Percentiles rank a stretch among this genome's conserved stretches.
These are phyloP conservation scores for Musa schizocarpa DNA, from an alignment of 176 grass and related monocot species.

Conservation along the genomic window DNA sequence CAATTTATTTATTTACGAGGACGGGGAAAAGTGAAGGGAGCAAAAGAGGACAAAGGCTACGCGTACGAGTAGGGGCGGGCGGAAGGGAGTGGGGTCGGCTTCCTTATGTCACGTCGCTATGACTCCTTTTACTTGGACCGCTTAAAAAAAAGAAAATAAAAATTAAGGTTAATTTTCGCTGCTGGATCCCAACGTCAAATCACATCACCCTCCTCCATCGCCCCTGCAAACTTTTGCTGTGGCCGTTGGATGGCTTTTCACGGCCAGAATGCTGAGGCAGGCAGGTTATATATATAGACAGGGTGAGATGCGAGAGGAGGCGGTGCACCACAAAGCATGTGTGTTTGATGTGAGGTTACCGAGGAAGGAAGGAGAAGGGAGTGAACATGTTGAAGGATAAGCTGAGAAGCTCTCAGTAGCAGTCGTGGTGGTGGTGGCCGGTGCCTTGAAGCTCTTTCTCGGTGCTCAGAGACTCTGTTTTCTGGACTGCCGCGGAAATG, in stretches of 20 bases:
- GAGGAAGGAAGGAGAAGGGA: not conserved
- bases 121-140: not conserved
- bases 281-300: not conserved
- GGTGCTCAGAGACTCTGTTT: not conserved
- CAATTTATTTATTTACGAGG: too few relatives aligned
- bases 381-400: too few relatives aligned
- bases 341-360: not conserved
- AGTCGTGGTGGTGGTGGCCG: too few relatives aligned
- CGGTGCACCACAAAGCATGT: not conserved
- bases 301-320: not conserved
- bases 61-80: not conserved
- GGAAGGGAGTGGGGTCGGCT: not conserved
- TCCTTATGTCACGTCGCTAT: constrained; percentile 20
- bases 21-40: too few relatives aligned
- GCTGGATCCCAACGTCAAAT: constrained; percentile 10
- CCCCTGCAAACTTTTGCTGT: not conserved
- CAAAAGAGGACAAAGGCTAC: not conserved
- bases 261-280: not conserved
- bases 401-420: too few relatives aligned
- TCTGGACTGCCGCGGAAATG: constrained; percentile 47
- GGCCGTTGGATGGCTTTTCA: constrained; percentile 29
- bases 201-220: not conserved
- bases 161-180: not conserved
- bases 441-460: not conserved
- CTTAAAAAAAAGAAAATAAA: too few relatives aligned